Evolutionary conservation across 805 yeast species (phyloP).

Genomic region (Pichia phayaonensis): DNA sequence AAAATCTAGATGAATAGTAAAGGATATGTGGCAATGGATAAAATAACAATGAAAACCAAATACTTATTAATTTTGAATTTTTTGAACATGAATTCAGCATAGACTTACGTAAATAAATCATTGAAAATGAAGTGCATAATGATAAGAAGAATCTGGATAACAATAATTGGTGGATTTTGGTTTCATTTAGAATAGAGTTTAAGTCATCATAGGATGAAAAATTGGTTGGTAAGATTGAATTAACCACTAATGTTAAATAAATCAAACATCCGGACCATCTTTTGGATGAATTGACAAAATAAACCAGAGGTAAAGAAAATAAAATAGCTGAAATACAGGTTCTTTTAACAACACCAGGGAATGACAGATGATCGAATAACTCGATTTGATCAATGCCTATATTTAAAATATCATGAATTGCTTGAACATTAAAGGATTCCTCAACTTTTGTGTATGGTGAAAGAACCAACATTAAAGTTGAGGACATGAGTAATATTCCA

Average conservation of each 20-base stretch:
- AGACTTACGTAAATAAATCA: slow-evolving; percentile 40
- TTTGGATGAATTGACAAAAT: background rate
- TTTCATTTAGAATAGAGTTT: slow-evolving; percentile 7
- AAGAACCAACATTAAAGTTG: slow-evolving; percentile 41
- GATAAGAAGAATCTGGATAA: slow-evolving; percentile 58
- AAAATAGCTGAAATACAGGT: slow-evolving; percentile 68
- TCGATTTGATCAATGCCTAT: slow-evolving; percentile 45
- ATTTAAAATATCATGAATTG: slow-evolving; percentile 70
- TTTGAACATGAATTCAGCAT: slow-evolving; percentile 21
- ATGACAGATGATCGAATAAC: slow-evolving; percentile 63
- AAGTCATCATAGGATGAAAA: background rate
- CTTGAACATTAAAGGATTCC: slow-evolving; percentile 88
- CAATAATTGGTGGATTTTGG: slow-evolving; percentile 46
- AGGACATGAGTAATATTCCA: slow-evolving; percentile 34
- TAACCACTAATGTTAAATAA: background rate
- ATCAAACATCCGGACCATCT: slow-evolving; percentile 2
- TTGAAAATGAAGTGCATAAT: slow-evolving; percentile 33
- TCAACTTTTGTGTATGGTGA: slow-evolving; percentile 89
- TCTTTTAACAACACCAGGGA: slow-evolving; percentile 88
- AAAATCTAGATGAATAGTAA: slow-evolving; percentile 73
- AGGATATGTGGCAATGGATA: slow-evolving; percentile 71
- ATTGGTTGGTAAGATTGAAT: slow-evolving; percentile 1
- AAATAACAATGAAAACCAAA: slow-evolving; percentile 55
- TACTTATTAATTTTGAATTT: slow-evolving; percentile 26
- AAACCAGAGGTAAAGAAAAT: slow-evolving; percentile 37